Percentiles rank a stretch among this genome's conserved stretches.
Conservation (phyloP, 352 stramenopile genomes). For the Globisporangium paddicum region DNA sequence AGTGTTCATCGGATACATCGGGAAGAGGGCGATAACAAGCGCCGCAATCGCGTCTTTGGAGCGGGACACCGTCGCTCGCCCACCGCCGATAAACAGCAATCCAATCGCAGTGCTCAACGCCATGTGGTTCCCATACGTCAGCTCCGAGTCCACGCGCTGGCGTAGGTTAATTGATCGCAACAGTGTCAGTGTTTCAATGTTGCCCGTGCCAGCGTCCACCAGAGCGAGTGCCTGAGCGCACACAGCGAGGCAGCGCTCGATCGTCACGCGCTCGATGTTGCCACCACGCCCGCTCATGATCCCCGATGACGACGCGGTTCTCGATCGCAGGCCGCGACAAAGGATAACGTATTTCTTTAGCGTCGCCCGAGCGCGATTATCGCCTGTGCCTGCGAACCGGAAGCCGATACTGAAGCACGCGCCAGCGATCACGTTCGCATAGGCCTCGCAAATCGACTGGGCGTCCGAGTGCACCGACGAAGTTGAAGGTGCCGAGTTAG, state of each 20-base stretch:
- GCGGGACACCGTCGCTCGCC: constrained; percentile 89
- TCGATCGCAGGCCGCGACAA: constrained; percentile 69
- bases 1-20: constrained; percentile 89
- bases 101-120: constrained; percentile 92
- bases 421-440: constrained; percentile 93
- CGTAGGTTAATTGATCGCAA: constrained; percentile 85
- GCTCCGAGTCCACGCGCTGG: constrained; percentile 69
- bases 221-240: constrained; percentile 91
- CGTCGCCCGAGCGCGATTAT: constrained; percentile 44
- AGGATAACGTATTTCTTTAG: constrained; percentile 63
- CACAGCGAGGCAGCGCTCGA: constrained; percentile 93
- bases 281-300: constrained; percentile 18
- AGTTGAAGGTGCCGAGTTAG: background rate
- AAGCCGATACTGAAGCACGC: constrained; percentile 95
- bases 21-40: constrained; percentile 94
- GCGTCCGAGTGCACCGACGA: constrained; percentile 59
- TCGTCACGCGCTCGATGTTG: constrained; percentile 76
- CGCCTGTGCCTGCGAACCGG: constrained; percentile 90
- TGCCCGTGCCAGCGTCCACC: constrained; percentile 94
- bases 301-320: constrained; percentile 24
- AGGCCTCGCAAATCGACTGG: constrained; percentile 91
- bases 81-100: constrained; percentile 95
- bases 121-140: constrained; percentile 97
- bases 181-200: constrained; percentile 91
- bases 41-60: constrained; percentile 90